Percentiles rank a stretch among this genome's conserved stretches.
phyloP scores from a whole-genome alignment of 257 asterid genomes.

The Nemophila menziesii region DNA sequence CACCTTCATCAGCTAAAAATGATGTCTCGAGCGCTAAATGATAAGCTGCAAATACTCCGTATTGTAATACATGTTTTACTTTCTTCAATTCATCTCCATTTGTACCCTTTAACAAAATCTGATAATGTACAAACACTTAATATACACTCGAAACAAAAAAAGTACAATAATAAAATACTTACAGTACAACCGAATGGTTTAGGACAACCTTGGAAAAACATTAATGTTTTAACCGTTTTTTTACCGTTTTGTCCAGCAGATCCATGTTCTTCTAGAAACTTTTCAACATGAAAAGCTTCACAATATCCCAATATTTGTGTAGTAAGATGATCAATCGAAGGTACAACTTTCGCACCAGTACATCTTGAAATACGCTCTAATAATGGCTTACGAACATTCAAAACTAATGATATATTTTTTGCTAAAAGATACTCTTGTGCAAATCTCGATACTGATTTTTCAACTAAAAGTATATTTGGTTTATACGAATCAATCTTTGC shows the following conservation, averaged over 20 bases:
- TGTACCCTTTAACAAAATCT: slow-evolving; percentile 76
- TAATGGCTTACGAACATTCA: slow-evolving; percentile 66
- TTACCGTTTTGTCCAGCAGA: slow-evolving; percentile 61
- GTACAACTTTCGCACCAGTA: slow-evolving; percentile 66
- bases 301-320: slow-evolving; percentile 63
- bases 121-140: slow-evolving; percentile 5
- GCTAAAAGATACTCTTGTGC: slow-evolving; percentile 86
- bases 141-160: too few relatives aligned
- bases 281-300: slow-evolving; percentile 66
- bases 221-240: slow-evolving; percentile 51
- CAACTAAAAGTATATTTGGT: slow-evolving; percentile 71
- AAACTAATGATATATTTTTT: slow-evolving; percentile 69
- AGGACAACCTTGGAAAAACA: slow-evolving; percentile 87
- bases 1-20: slow-evolving; percentile 80
- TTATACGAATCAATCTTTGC: slow-evolving; percentile 71
- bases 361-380: slow-evolving; percentile 81
- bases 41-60: slow-evolving; percentile 73
- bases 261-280: slow-evolving; percentile 63
- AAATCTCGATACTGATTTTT: slow-evolving; percentile 68
- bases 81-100: slow-evolving; percentile 68
- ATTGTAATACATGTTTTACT: slow-evolving; percentile 53
- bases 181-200: slow-evolving; percentile 76
- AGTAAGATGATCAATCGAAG: slow-evolving; percentile 61
- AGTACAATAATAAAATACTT: slow-evolving; percentile 17
- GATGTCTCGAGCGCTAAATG: slow-evolving; percentile 75